Evolutionary conservation across 148 eudicot genomes (phyloP), one percentile per base, ranked within the genome.

Genomic region (Vaccinium vitisidaea): DNA sequence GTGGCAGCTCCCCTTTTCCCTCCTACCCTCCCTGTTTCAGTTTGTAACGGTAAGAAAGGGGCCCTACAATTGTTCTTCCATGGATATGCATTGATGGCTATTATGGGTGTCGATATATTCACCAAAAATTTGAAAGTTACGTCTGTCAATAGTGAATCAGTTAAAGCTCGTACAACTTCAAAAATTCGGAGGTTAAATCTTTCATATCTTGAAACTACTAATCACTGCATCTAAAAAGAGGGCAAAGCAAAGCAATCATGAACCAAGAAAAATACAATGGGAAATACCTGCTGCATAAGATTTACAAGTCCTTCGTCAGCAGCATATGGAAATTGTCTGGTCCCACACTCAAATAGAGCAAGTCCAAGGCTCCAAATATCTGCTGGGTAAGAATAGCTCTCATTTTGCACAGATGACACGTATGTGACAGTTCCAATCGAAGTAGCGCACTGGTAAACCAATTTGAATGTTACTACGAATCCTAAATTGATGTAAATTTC

Each of bases 301-400:
- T 92, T 94, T 48, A 96, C 99, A 23, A 97, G 99, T 65, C 99
- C 99, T 63, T 96, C 97, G 83, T 84, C 93, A 67, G 95, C 94
- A 46, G 89, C 84, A 83, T 95, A 95, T 0, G 98, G 98, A 76
- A 95, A 95, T 83, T 94, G 96, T 82, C 99, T 98, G 1, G 99
- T 96, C 63, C 95, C 99, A 88, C 98, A 96, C 85, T 94, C 99
- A 77, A 96, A 94, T 58, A 95, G 92, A n/a, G 98, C 98, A 88
- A 96, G 98, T 50, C 99, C 99, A 73, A 94, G 94, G 89, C 99
- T 96, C 99, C 98, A 96, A 84, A 96, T 96, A 92, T 96, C 99
- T 89, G 99, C 99, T 70, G 99, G 97, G 87, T 92, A 96, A 19
- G 99, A 96, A 87, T 96, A 96, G 80, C 85, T 94, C 84, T 96